A percentile compares a stretch with the other conserved stretches of the same genome.
Conservation (phyloP, 2,329 filamentous ascomycete species). For the Karstenula rhodostoma region DNA sequence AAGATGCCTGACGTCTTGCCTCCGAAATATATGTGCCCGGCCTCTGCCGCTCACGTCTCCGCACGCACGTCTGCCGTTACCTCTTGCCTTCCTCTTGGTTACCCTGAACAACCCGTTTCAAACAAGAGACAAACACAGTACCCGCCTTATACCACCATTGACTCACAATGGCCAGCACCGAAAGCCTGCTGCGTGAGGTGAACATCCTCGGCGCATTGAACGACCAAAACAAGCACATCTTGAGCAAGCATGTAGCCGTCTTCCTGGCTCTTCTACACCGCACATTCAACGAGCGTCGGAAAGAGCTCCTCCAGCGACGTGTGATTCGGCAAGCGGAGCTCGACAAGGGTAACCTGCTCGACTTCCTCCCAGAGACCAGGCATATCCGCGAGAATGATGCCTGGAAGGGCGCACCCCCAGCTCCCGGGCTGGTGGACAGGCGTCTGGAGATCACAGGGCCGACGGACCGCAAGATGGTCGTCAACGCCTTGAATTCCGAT, state of each 20-base stretch:
- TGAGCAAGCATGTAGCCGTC: constrained; percentile 86
- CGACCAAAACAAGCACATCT: constrained; percentile 84
- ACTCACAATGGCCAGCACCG: constrained; percentile 56
- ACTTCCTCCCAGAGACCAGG: constrained; percentile 95
- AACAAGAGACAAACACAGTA: constrained; percentile 18
- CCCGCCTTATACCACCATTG: constrained; percentile 16
- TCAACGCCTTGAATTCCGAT: constrained; percentile 94
- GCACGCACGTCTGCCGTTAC: constrained; percentile 35
- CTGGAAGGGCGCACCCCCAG: constrained; percentile 92
- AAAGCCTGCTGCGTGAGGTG: constrained; percentile 86
- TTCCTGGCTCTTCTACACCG: constrained; percentile 95
- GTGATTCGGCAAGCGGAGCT: constrained; percentile 89
- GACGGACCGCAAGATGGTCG: constrained; percentile 98
- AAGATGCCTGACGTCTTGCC: constrained; percentile 44
- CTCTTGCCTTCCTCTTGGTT: constrained; percentile 24
- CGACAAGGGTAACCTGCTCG: constrained; percentile 85
- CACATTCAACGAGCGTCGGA: constrained; percentile 90
- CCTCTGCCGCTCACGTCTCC: constrained; percentile 31
- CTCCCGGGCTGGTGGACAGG: constrained; percentile 90
- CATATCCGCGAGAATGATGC: constrained; percentile 93
- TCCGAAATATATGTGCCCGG: constrained; percentile 37
- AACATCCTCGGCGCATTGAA: constrained; percentile 81
- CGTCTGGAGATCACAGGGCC: constrained; percentile 97
- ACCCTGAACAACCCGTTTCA: constrained; percentile 7
- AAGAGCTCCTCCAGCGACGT: constrained; percentile 86